Percentiles rank a stretch among this genome's conserved stretches.
Evolutionary conservation across 495 filamentous ascomycete genomes (phyloP).

Genomic region (Aspergillus mulundensis): DNA sequence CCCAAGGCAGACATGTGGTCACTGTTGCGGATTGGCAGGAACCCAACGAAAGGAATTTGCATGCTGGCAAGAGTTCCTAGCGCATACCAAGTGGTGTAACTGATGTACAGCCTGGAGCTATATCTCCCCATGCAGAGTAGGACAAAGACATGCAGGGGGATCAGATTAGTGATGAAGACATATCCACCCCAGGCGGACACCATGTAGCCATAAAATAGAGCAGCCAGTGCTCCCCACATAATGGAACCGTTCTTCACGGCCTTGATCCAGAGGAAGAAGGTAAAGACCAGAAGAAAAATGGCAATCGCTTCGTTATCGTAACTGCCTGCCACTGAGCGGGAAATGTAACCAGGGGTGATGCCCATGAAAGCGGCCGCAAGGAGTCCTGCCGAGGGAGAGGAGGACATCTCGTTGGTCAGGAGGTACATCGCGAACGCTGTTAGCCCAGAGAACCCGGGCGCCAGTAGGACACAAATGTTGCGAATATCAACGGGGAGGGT

Average conservation of each 20-base stretch:
- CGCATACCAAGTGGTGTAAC: conserved; percentile 97
- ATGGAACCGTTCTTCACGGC: conserved; percentile 92
- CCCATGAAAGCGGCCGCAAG: conserved; percentile 96
- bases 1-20: conserved; percentile 98
- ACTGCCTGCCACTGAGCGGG: conserved; percentile 92
- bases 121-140: conserved; percentile 96
- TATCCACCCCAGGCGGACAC: conserved; percentile 99
- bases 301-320: conserved; percentile 99
- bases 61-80: conserved; percentile 96
- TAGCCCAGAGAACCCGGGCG: conserved; percentile 91
- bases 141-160: conserved; percentile 94
- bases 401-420: conserved; percentile 92
- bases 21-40: conserved; percentile 91
- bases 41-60: conserved; percentile 99
- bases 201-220: conserved; percentile 99
- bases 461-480: conserved; percentile 96
- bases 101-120: conserved; percentile 89
- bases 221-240: conserved; percentile 92
- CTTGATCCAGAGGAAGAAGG: conserved; percentile 99
- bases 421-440: conserved; percentile 94
- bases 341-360: conserved; percentile 96
- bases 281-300: conserved; percentile 97
- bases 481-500: conserved; percentile 96
- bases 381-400: conserved; percentile 87
- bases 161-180: conserved; percentile 98